Evolutionary conservation across 2,329 filamentous ascomycete species (phyloP).

Genomic region (Hirsutella thompsonii): DNA sequence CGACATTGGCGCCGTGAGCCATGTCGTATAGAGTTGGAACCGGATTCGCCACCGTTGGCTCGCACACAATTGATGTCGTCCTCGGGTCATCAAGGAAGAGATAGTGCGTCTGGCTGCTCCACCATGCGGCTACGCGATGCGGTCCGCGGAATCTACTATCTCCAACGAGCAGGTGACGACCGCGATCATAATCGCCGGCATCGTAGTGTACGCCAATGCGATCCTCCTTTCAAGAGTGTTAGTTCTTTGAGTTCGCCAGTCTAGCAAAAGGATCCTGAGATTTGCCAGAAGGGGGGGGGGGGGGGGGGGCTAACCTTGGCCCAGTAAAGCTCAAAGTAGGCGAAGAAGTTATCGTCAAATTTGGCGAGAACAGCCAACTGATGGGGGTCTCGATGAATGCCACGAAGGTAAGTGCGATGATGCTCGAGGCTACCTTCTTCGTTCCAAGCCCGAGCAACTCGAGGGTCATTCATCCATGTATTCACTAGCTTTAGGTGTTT

Average conservation of each 20-base stretch:
- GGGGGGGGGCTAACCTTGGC: slow-evolving; percentile 44
- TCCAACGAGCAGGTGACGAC: slow-evolving; percentile 44
- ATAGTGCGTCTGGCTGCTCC: slow-evolving; percentile 49
- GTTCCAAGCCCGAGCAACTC: slow-evolving; percentile 70
- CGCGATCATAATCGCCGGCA: slow-evolving; percentile 42
- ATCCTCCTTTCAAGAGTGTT: slow-evolving; percentile 33
- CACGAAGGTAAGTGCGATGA: slow-evolving; percentile 58
- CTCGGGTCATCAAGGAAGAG: slow-evolving; percentile 48
- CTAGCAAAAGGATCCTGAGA: too few relatives aligned
- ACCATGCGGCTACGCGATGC: slow-evolving; percentile 49
- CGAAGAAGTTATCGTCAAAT: slow-evolving; percentile 59
- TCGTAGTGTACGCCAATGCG: slow-evolving; percentile 42
- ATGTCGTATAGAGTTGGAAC: slow-evolving; percentile 65
- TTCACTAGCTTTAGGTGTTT: slow-evolving; percentile 61
- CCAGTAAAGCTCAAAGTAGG: slow-evolving; percentile 76
- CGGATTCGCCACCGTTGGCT: slow-evolving; percentile 59
- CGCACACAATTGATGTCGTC: slow-evolving; percentile 46
- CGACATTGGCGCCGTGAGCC: slow-evolving; percentile 58
- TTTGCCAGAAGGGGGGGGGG: too few relatives aligned
- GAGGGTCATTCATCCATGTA: slow-evolving; percentile 72
- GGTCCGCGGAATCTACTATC: slow-evolving; percentile 47
- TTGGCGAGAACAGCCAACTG: slow-evolving; percentile 56
- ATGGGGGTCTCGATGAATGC: slow-evolving; percentile 59
- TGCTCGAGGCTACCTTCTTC: slow-evolving; percentile 64
- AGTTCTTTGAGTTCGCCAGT: too few relatives aligned